Evolutionary conservation across 148 eudicot genomes (phyloP).

Genomic region (Amaranthus cruentus): DNA sequence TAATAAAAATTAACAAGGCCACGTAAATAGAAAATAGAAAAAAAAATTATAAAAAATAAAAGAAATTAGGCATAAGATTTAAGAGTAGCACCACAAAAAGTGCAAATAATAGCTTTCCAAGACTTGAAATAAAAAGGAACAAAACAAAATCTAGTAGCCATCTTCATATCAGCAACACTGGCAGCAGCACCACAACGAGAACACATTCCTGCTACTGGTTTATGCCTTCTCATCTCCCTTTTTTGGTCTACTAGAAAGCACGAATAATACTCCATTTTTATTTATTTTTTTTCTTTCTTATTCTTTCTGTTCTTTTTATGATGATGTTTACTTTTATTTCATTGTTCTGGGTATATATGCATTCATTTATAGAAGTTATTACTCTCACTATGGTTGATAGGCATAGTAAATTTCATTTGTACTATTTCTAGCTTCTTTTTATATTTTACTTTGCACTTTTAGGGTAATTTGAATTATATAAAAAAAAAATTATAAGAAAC

Average conservation of each 20-base stretch:
- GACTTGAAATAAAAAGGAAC: slow-evolving; percentile 53
- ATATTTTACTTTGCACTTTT: too few relatives aligned
- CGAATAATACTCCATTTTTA: slow-evolving; percentile 41
- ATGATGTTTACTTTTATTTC: background rate
- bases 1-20: background rate
- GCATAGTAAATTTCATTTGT: too few relatives aligned
- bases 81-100: slow-evolving; percentile 59
- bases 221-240: slow-evolving; percentile 37
- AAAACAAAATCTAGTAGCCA: slow-evolving; percentile 46
- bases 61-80: slow-evolving; percentile 38
- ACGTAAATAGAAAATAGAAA: background rate
- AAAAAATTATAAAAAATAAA: background rate
- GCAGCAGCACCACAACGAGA: slow-evolving; percentile 62
- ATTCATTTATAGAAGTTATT: slow-evolving; percentile 3
- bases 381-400: background rate
- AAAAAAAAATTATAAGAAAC: too few relatives aligned
- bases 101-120: slow-evolving; percentile 66
- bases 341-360: background rate
- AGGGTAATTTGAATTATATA: too few relatives aligned
- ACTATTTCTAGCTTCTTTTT: too few relatives aligned
- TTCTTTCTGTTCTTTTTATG: too few relatives aligned
- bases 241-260: slow-evolving; percentile 64
- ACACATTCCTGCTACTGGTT: slow-evolving; percentile 58
- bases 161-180: slow-evolving; percentile 59
- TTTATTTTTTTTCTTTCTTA: background rate